Conservation (phyloP, 148 eudicot genomes). For the Rhododendron mucronatum region DNA sequence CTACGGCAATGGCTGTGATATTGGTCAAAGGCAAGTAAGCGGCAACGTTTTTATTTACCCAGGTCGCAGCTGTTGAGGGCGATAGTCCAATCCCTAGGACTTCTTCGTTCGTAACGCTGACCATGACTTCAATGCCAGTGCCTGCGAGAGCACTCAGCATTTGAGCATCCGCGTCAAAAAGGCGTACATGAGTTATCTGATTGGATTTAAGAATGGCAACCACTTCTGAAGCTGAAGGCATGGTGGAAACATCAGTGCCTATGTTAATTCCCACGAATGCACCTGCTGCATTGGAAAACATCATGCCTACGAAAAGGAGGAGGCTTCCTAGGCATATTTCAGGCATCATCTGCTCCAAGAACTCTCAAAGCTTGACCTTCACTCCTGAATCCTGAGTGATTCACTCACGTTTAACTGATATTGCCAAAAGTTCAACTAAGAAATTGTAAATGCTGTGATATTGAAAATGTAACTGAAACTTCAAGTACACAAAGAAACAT, state of each 20-base stretch:
- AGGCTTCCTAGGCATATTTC: constrained; percentile 21
- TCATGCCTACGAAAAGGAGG: constrained; percentile 22
- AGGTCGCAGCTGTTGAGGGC: constrained; percentile 60
- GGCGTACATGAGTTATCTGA: constrained; percentile 46
- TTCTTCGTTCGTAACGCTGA: constrained; percentile 75
- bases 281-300: constrained; percentile 32
- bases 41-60: constrained; percentile 60
- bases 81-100: constrained; percentile 73
- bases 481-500: not conserved
- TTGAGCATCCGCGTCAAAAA: constrained; percentile 53
- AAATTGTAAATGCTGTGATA: not conserved
- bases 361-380: constrained; percentile 8
- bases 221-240: constrained; percentile 46
- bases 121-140: constrained; percentile 62
- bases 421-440: constrained; percentile 8
- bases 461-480: not conserved
- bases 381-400: constrained; percentile 3
- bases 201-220: constrained; percentile 42
- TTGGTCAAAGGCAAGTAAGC: constrained; percentile 61
- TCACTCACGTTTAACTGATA: constrained; percentile 1
- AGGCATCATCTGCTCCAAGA: constrained; percentile 32
- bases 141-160: constrained; percentile 60
- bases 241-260: constrained; percentile 51
- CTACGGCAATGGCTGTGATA: constrained; percentile 71
- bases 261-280: constrained; percentile 46